Percentiles rank a stretch among this genome's conserved stretches.
These are phyloP conservation scores for Peronospora belbahrii DNA, from an alignment of 352 stramenopile species.

Conservation along the genomic window DNA sequence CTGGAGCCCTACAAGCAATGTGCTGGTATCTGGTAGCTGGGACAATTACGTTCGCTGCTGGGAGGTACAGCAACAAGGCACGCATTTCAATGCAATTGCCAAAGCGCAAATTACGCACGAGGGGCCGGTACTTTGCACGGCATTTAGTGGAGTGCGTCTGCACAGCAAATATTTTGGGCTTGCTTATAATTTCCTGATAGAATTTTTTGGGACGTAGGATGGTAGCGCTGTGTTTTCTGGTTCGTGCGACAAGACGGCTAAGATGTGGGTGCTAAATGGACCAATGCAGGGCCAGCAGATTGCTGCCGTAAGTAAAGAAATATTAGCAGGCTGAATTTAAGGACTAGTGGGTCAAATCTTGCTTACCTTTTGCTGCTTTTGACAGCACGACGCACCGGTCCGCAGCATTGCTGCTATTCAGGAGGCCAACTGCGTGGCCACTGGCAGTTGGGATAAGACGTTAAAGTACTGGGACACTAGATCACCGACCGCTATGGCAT, in stretches of 20 bases:
- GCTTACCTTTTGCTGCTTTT: conserved; percentile 25
- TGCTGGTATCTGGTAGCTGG: conserved; percentile 72
- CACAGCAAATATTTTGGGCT: neutral
- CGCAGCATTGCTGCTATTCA: conserved; percentile 83
- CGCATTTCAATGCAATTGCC: conserved; percentile 63
- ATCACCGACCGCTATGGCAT: conserved; percentile 82
- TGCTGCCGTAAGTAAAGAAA: conserved; percentile 41
- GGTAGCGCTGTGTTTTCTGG: conserved; percentile 90
- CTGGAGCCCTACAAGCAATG: conserved; percentile 69
- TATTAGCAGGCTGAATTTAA: neutral
- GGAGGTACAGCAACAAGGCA: conserved; percentile 68
- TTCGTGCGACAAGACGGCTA: conserved; percentile 91
- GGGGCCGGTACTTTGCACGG: conserved; percentile 87
- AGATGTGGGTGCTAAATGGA: conserved; percentile 90
- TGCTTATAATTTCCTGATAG: neutral
- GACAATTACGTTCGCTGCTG: conserved; percentile 81
- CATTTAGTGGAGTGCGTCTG: conserved; percentile 72
- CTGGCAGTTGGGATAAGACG: conserved; percentile 91
- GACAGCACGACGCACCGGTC: conserved; percentile 89
- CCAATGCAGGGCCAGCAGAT: conserved; percentile 71
- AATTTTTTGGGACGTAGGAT: conserved; percentile 47
- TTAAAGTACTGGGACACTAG: conserved; percentile 96
- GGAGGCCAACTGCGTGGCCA: conserved; percentile 87
- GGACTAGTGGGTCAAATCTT: conserved; percentile 2
- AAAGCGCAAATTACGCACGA: conserved; percentile 86